phyloP scores from a whole-genome alignment of 352 stramenopile genomes.

The Phytophthora hibernalis region DNA sequence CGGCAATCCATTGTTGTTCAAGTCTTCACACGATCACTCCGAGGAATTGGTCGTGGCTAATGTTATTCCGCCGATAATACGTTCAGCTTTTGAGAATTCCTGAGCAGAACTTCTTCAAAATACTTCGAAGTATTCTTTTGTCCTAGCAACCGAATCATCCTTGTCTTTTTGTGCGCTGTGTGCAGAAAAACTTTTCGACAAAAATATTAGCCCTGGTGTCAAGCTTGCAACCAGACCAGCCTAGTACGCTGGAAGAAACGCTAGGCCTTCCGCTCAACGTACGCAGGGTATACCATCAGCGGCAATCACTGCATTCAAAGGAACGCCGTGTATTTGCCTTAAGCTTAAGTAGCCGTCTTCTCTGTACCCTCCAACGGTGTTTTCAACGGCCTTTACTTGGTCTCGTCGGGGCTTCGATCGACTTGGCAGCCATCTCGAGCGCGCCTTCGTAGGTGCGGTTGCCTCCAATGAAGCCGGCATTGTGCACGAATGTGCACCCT shows the following conservation, averaged over 20 bases:
- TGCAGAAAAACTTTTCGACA: too few species aligned
- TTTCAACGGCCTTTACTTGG: too few species aligned
- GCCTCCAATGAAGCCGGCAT: constrained; percentile 98
- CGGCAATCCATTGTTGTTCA: constrained; percentile 25
- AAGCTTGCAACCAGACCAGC: too few species aligned
- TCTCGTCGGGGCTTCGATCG: constrained; percentile 46
- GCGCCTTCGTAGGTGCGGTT: constrained; percentile 96
- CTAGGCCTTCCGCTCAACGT: too few species aligned
- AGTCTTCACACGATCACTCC: constrained; percentile 8
- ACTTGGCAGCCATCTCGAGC: constrained; percentile 93
- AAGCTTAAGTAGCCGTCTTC: neutral
- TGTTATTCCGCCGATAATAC: constrained; percentile 2
- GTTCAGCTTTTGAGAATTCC: too few species aligned
- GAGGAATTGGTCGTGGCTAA: constrained; percentile 21
- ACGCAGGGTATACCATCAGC: too few species aligned
- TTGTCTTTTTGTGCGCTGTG: too few species aligned
- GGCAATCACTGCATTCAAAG: too few species aligned
- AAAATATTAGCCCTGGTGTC: too few species aligned
- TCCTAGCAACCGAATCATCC: constrained; percentile 26
- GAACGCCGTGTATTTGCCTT: too few species aligned
- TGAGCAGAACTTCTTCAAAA: too few species aligned
- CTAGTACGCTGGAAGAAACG: too few species aligned
- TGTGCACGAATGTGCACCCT: constrained; percentile 99
- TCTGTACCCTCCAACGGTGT: neutral
- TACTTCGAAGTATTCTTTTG: constrained; percentile 34